Conservation (phyloP, 2,329 filamentous ascomycete genomes). For the Sordariomycetes sp. region DNA sequence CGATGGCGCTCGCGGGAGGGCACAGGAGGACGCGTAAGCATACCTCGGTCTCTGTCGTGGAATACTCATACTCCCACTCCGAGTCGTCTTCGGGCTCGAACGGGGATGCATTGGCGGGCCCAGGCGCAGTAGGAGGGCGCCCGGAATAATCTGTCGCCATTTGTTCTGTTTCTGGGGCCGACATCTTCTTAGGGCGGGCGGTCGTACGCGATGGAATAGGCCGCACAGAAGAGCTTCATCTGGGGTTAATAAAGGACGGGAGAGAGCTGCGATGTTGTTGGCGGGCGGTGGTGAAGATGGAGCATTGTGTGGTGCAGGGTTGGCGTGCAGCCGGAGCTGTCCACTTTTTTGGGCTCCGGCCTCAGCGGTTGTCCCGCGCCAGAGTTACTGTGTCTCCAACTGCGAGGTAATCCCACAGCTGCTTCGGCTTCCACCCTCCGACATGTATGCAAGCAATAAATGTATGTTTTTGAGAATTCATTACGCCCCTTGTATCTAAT, state of each 20-base stretch:
- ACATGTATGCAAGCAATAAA: too few species aligned
- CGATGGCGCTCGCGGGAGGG: not conserved
- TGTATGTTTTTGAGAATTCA: too few species aligned
- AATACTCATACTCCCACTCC: slow-evolving; percentile 61
- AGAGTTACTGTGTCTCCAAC: too few species aligned
- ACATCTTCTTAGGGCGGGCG: slow-evolving; percentile 1
- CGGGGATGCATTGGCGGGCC: not conserved
- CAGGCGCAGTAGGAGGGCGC: not conserved
- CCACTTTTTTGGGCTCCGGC: not conserved
- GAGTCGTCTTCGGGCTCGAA: slow-evolving; percentile 33
- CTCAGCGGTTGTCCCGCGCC: too few species aligned
- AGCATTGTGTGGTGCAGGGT: not conserved
- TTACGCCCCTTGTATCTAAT: too few species aligned
- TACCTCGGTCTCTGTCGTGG: slow-evolving; percentile 51
- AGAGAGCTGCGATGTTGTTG: not conserved
- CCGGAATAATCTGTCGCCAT: not conserved
- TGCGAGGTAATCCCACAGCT: too few species aligned
- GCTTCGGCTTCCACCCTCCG: too few species aligned
- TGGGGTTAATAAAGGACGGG: not conserved
- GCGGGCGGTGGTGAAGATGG: not conserved
- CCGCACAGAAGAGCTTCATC: not conserved
- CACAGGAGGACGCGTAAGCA: not conserved
- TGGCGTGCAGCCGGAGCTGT: not conserved
- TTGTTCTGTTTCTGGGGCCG: not conserved
- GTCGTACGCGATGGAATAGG: not conserved